phyloP scores from a whole-genome alignment of 164 flowering plant species.

The Piper betle region DNA sequence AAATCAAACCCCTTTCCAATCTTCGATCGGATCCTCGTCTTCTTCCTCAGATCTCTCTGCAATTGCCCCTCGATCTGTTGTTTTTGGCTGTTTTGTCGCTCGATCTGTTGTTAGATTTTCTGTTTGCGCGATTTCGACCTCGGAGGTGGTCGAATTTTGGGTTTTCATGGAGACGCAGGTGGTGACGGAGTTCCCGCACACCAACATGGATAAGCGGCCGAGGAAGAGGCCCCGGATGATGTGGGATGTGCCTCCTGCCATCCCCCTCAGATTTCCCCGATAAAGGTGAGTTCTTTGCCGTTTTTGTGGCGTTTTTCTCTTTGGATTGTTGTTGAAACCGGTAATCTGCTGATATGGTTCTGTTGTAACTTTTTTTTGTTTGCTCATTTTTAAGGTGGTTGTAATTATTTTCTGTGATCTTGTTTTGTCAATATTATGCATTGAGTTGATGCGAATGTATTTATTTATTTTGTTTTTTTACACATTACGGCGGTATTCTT shows the following conservation, averaged over 20 bases:
- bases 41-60: background rate
- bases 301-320: background rate
- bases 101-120: no score
- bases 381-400: background rate
- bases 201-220: slow-evolving; percentile 63
- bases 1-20: background rate
- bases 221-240: slow-evolving; percentile 59
- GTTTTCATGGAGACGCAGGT: slow-evolving; percentile 57
- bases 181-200: slow-evolving; percentile 49
- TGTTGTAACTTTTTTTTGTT: background rate
- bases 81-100: no score
- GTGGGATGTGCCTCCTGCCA: slow-evolving; percentile 64
- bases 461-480: no score
- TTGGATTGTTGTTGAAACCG: background rate
- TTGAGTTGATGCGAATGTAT: no score
- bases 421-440: no score
- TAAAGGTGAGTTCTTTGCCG: slow-evolving; percentile 1
- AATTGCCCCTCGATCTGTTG: background rate
- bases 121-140: no score
- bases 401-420: background rate
- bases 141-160: no score
- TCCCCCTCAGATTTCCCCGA: slow-evolving; percentile 32
- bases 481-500: no score
- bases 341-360: background rate
- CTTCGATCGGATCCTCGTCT: background rate